phyloP scores from a whole-genome alignment of 108 stramenopile species.

The Skeletonema tropicum region DNA sequence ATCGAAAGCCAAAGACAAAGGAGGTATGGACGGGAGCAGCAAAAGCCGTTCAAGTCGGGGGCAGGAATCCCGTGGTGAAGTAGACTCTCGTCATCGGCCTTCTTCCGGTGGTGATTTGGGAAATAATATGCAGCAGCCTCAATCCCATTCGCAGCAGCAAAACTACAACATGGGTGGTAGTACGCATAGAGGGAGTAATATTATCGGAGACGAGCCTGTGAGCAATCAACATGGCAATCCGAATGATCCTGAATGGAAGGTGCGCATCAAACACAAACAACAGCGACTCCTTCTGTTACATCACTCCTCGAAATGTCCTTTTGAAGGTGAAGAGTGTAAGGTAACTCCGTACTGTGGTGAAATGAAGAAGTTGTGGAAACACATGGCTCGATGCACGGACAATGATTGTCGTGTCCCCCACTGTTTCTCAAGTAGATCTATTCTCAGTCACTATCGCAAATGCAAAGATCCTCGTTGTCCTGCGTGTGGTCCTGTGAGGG shows the following conservation, averaged over 20 bases:
- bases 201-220: conserved; percentile 4
- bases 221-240: conserved; percentile 56
- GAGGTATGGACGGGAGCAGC: conserved; percentile 13
- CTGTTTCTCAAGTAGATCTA: conserved; percentile 96
- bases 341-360: conserved; percentile 97
- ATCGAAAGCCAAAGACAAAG: conserved; percentile 52
- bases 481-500: conserved; percentile 97
- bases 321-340: conserved; percentile 90
- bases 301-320: conserved; percentile 98
- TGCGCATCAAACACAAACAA: conserved; percentile 97
- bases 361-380: conserved; percentile 98
- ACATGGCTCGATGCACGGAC: conserved; percentile 98
- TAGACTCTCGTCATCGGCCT: conserved; percentile 11
- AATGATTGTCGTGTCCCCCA: conserved; percentile 94
- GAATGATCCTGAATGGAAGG: conserved; percentile 85
- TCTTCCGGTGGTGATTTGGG: not conserved
- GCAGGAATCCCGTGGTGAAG: not conserved
- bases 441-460: conserved; percentile 97
- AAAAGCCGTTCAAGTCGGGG: not conserved
- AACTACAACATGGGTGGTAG: conserved; percentile 9
- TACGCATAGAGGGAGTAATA: conserved; percentile 4
- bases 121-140: not conserved
- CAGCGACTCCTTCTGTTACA: conserved; percentile 95
- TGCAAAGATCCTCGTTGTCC: conserved; percentile 98
- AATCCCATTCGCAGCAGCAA: not conserved